Evolutionary conservation across 768 basidiomycete species (phyloP), one percentile per base, ranked within the genome.

Genomic region (Pleurotus sapidus): DNA sequence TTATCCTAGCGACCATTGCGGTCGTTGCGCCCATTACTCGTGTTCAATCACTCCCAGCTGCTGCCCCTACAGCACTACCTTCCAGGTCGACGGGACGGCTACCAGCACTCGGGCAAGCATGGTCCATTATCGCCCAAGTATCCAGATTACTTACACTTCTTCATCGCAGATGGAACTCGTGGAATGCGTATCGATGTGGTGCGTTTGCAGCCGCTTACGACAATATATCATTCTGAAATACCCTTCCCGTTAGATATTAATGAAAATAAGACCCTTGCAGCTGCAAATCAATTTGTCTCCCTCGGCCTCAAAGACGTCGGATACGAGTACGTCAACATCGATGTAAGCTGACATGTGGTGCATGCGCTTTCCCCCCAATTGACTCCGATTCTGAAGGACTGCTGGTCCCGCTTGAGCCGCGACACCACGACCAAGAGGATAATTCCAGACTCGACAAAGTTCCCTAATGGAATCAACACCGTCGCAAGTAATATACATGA

Each of bases 261-360:
- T 55, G 76, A 76, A 49, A 60, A 72, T 8, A 77, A 78, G 56
- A 64, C 81, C 23, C 58, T 81, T 27, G 74, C 72, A 20, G 79
- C 79, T 6, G 81, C 80, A 3, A 76, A 78, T 53, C 69, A 72
- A 51, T 72, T 82, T 47, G 65, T 76, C 3, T 75, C 76, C 1
- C 69, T 80, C 3, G 80, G 81, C 4, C 70, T 82, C 30, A 75
- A 77, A 60, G 70, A 69, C 38, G 79, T 69, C 4, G 81, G 81
- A 2, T 82, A 82, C 56, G 58, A 79, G 60, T 82, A 81, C 60
- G 67, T 82, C 56, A 80, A 81, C 63, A 78, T 81, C 46, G 81
- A 81, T 65, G 79, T 79, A 58, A 14, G 73, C 67, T 14, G 14
- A 18, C 8, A 23, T 40, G 42, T 43, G 42, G n/a, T 12, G 15